Evolutionary conservation across 179 eudicot species (phyloP).

Genomic region (Dionaea muscipula): DNA sequence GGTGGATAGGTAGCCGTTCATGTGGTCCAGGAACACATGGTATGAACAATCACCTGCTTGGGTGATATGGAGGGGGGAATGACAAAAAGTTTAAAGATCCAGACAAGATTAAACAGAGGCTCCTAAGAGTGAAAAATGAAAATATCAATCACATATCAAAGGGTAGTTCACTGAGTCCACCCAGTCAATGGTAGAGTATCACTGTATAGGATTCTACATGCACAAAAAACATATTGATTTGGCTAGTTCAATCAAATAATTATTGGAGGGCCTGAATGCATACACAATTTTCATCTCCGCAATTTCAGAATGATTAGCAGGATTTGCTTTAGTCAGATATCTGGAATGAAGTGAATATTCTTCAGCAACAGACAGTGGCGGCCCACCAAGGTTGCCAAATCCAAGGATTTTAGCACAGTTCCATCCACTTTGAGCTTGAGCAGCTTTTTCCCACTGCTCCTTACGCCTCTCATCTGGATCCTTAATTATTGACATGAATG

Average conservation of each 20-base stretch:
- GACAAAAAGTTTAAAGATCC: too few species aligned
- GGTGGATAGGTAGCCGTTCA: not conserved
- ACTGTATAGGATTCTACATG: too few species aligned
- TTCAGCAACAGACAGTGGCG: conserved; percentile 83
- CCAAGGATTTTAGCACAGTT: conserved; percentile 73
- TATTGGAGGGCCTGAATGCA: conserved; percentile 12
- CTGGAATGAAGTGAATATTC: conserved; percentile 93
- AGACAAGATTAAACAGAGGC: too few species aligned
- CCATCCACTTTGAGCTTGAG: conserved; percentile 70
- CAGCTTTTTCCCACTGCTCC: conserved; percentile 94
- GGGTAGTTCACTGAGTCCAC: too few species aligned
- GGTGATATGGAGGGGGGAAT: too few species aligned
- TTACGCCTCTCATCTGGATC: conserved; percentile 88
- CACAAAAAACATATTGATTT: too few species aligned
- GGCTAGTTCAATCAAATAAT: not conserved
- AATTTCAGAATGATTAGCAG: conserved; percentile 85
- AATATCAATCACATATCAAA: too few species aligned
- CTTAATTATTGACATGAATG: conserved; percentile 88
- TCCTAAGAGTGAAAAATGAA: too few species aligned
- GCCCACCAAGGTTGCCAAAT: conserved; percentile 76
- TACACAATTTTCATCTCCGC: conserved; percentile 98
- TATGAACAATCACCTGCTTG: not conserved
- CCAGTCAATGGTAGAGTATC: too few species aligned
- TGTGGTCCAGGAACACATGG: not conserved
- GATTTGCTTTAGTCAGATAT: conserved; percentile 87